Percentiles rank a stretch among this genome's conserved stretches.
phyloP scores from a whole-genome alignment of 2,329 filamentous ascomycete genomes.

The Colletotrichum gigasporum region DNA sequence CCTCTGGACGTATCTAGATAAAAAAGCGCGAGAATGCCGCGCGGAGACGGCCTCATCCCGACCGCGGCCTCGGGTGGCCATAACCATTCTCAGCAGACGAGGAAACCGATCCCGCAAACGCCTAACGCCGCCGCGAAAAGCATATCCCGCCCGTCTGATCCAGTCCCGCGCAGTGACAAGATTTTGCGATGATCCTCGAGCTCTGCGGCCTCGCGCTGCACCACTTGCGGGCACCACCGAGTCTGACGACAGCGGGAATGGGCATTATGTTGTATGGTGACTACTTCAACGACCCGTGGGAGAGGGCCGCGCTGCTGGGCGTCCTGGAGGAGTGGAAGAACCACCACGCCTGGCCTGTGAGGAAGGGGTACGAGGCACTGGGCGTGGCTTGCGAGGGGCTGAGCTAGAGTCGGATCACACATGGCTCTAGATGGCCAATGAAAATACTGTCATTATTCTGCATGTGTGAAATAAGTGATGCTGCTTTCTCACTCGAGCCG shows the following conservation, averaged over 20 bases:
- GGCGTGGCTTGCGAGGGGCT: background rate
- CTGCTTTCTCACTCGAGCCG: too few species aligned
- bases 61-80: background rate
- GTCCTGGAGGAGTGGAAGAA: constrained; percentile 57
- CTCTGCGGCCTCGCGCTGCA: constrained; percentile 51
- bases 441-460: too few species aligned
- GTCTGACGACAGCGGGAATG: constrained; percentile 49
- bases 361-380: constrained; percentile 33
- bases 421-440: too few species aligned
- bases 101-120: too few species aligned
- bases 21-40: background rate
- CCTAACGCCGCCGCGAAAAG: background rate
- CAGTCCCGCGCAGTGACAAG: too few species aligned
- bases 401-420: too few species aligned
- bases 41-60: background rate
- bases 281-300: constrained; percentile 51
- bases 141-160: background rate
- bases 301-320: constrained; percentile 46
- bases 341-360: constrained; percentile 50
- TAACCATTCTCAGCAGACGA: background rate
- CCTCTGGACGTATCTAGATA: background rate
- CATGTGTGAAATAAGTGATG: too few species aligned
- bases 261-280: constrained; percentile 53
- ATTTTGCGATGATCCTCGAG: constrained; percentile 44
- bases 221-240: constrained; percentile 47